Evolutionary conservation across 352 stramenopile species (phyloP).

Genomic region (Globisporangium abappressorium): DNA sequence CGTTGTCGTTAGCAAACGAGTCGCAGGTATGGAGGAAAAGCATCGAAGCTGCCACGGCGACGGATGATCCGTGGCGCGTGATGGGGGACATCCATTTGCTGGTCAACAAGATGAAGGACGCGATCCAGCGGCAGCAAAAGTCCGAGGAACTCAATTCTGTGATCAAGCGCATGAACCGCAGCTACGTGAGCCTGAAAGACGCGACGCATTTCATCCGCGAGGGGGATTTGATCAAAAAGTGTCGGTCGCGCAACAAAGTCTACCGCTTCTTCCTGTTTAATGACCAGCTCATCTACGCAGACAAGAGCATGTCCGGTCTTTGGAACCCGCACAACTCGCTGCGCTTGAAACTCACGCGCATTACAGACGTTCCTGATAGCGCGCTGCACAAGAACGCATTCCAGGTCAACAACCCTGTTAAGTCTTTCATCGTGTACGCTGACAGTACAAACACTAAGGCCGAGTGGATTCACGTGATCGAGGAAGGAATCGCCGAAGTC

Average conservation of each 20-base stretch:
- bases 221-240: conserved; percentile 94
- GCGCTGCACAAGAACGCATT: conserved; percentile 77
- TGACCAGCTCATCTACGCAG: conserved; percentile 79
- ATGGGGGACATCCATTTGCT: conserved; percentile 90
- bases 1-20: neutral
- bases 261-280: conserved; percentile 91
- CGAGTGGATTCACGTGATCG: conserved; percentile 82
- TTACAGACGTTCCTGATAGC: conserved; percentile 70
- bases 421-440: conserved; percentile 83
- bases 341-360: conserved; percentile 77
- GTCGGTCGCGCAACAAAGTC: conserved; percentile 80
- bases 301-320: conserved; percentile 73
- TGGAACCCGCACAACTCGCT: conserved; percentile 87
- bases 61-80: conserved; percentile 72
- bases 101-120: conserved; percentile 88
- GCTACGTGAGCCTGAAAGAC: conserved; percentile 91
- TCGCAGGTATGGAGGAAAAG: conserved; percentile 46
- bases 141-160: conserved; percentile 85
- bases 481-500: conserved; percentile 66
- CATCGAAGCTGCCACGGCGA: conserved; percentile 61
- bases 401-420: conserved; percentile 82
- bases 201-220: conserved; percentile 93
- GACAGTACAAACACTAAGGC: conserved; percentile 61
- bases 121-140: conserved; percentile 78
- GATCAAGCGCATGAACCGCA: conserved; percentile 89